Conservation (phyloP, 495 filamentous ascomycete species). For the Parmelia sp. region DNA sequence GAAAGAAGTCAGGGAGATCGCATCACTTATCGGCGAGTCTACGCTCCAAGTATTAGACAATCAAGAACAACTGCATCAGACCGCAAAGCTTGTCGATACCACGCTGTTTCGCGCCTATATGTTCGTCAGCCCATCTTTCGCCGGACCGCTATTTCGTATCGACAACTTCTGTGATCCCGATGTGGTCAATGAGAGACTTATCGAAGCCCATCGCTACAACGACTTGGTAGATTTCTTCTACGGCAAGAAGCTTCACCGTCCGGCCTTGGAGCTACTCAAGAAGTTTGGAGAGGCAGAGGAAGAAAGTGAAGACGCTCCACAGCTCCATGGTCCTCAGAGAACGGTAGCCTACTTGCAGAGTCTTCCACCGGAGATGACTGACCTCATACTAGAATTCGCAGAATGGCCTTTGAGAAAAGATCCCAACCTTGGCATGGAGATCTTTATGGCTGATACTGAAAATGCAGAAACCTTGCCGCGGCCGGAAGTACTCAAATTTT, state of each 20-base stretch:
- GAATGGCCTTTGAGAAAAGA: constrained; percentile 76
- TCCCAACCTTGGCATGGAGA: constrained; percentile 80
- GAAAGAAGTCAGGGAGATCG: constrained; percentile 37
- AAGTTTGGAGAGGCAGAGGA: constrained; percentile 73
- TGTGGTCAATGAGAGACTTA: constrained; percentile 86
- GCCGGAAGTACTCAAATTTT: constrained; percentile 63
- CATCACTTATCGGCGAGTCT: constrained; percentile 36
- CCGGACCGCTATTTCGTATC: constrained; percentile 86
- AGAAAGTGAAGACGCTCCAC: constrained; percentile 54
- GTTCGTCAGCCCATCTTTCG: constrained; percentile 76
- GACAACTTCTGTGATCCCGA: constrained; percentile 95
- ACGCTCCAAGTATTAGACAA: constrained; percentile 46
- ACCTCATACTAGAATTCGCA: constrained; percentile 84
- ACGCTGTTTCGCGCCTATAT: constrained; percentile 91
- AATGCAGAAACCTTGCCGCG: constrained; percentile 88
- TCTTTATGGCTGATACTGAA: constrained; percentile 89
- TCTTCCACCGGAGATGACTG: constrained; percentile 78
- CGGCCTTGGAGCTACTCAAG: constrained; percentile 74
- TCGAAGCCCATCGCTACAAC: constrained; percentile 82
- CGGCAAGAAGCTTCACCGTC: constrained; percentile 85
- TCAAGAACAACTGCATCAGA: constrained; percentile 62
- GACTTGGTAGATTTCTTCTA: constrained; percentile 96
- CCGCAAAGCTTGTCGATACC: constrained; percentile 81
- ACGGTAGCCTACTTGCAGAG: constrained; percentile 88
- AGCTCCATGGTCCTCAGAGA: constrained; percentile 72